These are phyloP conservation scores for Detonula confervacea DNA, from an alignment of 352 stramenopile genomes.

Conservation along the genomic window DNA sequence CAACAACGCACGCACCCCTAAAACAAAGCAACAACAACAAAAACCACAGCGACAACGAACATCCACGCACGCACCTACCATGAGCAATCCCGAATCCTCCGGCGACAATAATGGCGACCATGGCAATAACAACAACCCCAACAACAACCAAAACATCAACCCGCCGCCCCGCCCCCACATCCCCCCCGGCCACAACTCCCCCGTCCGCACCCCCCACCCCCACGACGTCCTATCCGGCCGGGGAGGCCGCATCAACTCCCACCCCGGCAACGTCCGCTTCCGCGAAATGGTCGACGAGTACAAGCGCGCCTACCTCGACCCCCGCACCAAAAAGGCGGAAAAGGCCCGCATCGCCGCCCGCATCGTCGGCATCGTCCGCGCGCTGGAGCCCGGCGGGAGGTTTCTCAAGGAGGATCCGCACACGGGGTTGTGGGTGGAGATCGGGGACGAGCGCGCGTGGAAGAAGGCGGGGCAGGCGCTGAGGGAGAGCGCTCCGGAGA, in stretches of 20 bases:
- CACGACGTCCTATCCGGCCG: constrained; percentile 81
- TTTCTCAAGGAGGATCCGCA: constrained; percentile 82
- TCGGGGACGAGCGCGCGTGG: constrained; percentile 80
- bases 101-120: too few relatives aligned
- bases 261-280: constrained; percentile 85
- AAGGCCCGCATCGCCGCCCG: constrained; percentile 76
- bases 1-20: too few relatives aligned
- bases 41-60: too few relatives aligned
- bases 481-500: constrained; percentile 64
- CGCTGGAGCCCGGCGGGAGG: constrained; percentile 60
- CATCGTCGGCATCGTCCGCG: constrained; percentile 69
- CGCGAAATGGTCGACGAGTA: constrained; percentile 89
- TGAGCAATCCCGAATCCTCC: too few relatives aligned
- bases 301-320: constrained; percentile 83
- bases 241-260: constrained; percentile 75
- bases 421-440: constrained; percentile 73
- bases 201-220: constrained; percentile 56
- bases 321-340: constrained; percentile 75
- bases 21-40: too few relatives aligned
- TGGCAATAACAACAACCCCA: background rate
- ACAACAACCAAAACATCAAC: constrained; percentile 1
- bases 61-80: too few relatives aligned
- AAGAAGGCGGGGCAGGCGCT: constrained; percentile 82
- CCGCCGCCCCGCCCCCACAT: constrained; percentile 31
- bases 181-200: constrained; percentile 19